phyloP scores from a whole-genome alignment of 371 early-diverging fungal species.

The Dentiscutata heterogama region DNA sequence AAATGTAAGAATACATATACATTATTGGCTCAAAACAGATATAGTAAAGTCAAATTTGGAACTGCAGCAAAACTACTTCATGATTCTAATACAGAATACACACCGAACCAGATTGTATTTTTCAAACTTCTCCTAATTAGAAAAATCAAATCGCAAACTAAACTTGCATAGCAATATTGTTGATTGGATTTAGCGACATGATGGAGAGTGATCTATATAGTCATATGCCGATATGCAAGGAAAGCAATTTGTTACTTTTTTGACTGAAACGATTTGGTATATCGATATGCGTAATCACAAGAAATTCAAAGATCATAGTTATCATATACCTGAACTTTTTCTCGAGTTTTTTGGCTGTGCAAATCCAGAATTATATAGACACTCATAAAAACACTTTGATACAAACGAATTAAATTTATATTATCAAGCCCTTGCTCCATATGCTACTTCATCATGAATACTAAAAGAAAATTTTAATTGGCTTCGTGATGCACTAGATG shows the following conservation, averaged over 20 bases:
- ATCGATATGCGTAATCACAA: not conserved
- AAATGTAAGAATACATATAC: too few species aligned
- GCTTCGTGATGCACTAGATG: not conserved
- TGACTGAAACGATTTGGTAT: too few species aligned
- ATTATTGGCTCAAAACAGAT: too few species aligned
- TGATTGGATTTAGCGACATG: too few species aligned
- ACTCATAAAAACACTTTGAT: not conserved
- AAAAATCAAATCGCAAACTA: too few species aligned
- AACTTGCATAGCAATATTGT: too few species aligned
- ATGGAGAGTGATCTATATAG: too few species aligned
- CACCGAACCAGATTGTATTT: not conserved
- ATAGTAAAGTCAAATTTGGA: not conserved
- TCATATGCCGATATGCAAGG: too few species aligned
- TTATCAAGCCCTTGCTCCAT: conserved; percentile 3
- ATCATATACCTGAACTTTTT: not conserved
- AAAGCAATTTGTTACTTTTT: too few species aligned
- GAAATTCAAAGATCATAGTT: too few species aligned
- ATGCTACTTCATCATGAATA: conserved; percentile 10
- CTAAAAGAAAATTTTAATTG: conserved; percentile 9
- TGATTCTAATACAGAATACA: not conserved
- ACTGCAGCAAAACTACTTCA: not conserved
- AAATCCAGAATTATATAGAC: conserved; percentile 2
- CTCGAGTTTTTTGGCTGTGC: conserved; percentile 9
- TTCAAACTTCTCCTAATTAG: not conserved
- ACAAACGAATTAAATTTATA: too few species aligned